Evolutionary conservation across 2,329 filamentous ascomycete genomes (phyloP).

Genomic region (Penicillium sp.): DNA sequence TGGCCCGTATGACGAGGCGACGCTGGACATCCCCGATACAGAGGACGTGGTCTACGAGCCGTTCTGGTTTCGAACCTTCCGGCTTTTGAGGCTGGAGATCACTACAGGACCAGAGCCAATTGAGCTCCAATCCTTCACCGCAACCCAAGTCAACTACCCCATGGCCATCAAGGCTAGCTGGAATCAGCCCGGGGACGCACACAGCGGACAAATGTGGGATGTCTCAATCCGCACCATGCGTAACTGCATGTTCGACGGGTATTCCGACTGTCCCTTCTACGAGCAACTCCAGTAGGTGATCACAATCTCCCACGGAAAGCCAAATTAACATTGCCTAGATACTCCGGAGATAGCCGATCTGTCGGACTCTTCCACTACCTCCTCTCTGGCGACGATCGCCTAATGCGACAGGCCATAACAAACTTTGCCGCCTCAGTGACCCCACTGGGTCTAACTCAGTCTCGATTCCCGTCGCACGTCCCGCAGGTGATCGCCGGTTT

Average conservation of each 20-base stretch:
- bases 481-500: constrained; percentile 34
- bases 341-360: constrained; percentile 27
- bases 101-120: constrained; percentile 24
- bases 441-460: constrained; percentile 32
- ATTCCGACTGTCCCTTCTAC: constrained; percentile 40
- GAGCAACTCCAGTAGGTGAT: constrained; percentile 36
- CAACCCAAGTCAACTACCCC: constrained; percentile 42
- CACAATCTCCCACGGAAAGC: not conserved
- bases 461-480: constrained; percentile 33
- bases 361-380: constrained; percentile 36
- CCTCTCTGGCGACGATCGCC: constrained; percentile 34
- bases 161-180: constrained; percentile 33
- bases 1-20: constrained; percentile 41
- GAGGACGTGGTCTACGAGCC: constrained; percentile 34
- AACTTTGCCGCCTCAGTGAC: constrained; percentile 33
- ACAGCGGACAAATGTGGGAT: constrained; percentile 31
- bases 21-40: constrained; percentile 22
- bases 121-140: constrained; percentile 27
- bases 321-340: constrained; percentile 15
- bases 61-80: constrained; percentile 47
- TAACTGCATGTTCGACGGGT: constrained; percentile 41
- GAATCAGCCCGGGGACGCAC: constrained; percentile 12
- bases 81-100: constrained; percentile 36
- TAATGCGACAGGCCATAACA: constrained; percentile 36
- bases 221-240: constrained; percentile 34